phyloP scores from a whole-genome alignment of 768 basidiomycete species.

The Rhizopogon rudus region DNA sequence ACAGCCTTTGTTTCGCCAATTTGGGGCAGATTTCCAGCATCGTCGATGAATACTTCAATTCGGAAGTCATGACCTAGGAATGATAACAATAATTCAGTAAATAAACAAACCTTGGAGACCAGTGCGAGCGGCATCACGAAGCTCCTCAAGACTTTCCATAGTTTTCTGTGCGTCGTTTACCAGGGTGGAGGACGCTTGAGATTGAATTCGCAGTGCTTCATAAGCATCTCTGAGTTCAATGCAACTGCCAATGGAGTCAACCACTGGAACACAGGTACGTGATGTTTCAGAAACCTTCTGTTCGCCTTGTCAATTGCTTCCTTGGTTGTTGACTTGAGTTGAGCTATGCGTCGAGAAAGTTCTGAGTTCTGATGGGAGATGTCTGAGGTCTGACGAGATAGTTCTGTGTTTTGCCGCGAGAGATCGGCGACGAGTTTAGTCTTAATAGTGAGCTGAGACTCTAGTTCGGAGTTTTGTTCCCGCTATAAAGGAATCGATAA shows the following conservation, averaged over 20 bases:
- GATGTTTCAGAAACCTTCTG: slow-evolving; percentile 13
- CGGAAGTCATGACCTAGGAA: slow-evolving; percentile 3
- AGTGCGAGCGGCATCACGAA: slow-evolving; percentile 16
- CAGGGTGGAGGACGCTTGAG: slow-evolving; percentile 16
- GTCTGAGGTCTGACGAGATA: neutral
- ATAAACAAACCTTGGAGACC: slow-evolving; percentile 23
- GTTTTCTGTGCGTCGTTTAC: slow-evolving; percentile 20
- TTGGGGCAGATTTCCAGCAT: slow-evolving; percentile 20
- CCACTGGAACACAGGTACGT: neutral
- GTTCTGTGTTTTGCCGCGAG: slow-evolving; percentile 8
- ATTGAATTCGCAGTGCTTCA: slow-evolving; percentile 20
- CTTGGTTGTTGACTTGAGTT: neutral
- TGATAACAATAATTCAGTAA: neutral
- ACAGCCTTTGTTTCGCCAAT: slow-evolving; percentile 21
- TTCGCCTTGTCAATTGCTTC: slow-evolving; percentile 13
- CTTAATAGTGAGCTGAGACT: slow-evolving; percentile 15
- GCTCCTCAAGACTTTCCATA: slow-evolving; percentile 19
- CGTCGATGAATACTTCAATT: slow-evolving; percentile 24
- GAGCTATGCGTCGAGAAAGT: neutral
- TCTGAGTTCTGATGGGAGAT: neutral
- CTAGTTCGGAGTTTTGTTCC: slow-evolving; percentile 11
- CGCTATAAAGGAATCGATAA: slow-evolving; percentile 10
- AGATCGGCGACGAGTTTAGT: slow-evolving; percentile 9
- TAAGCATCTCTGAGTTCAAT: slow-evolving; percentile 24
- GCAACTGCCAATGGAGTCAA: slow-evolving; percentile 15